Percentiles rank a stretch among this genome's conserved stretches.
These are phyloP conservation scores for Emmonsiellopsis sp. DNA, from an alignment of 2,329 filamentous ascomycete species.

Conservation along the genomic window DNA sequence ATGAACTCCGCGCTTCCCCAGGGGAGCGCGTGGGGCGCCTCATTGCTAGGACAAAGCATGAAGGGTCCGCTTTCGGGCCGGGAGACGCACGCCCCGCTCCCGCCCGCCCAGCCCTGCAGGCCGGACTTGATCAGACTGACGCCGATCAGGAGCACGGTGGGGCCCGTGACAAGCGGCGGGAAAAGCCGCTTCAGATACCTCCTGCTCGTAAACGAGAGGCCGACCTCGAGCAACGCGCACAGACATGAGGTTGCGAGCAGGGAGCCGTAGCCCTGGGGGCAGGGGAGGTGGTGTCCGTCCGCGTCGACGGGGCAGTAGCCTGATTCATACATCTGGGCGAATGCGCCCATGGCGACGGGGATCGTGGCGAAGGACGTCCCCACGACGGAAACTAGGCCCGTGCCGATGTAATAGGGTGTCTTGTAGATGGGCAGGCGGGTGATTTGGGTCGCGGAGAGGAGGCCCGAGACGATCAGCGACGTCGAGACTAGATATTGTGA, in stretches of 20 bases:
- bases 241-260: conserved; percentile 48
- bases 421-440: conserved; percentile 54
- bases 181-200: conserved; percentile 53
- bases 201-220: conserved; percentile 56
- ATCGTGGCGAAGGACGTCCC: conserved; percentile 61
- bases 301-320: conserved; percentile 53
- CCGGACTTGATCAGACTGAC: conserved; percentile 54
- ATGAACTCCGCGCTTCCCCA: conserved; percentile 58
- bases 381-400: conserved; percentile 58
- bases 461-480: conserved; percentile 57
- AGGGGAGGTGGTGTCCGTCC: conserved; percentile 51
- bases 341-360: conserved; percentile 54
- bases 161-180: conserved; percentile 60
- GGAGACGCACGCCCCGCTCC: conserved; percentile 40
- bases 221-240: conserved; percentile 50
- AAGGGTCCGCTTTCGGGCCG: conserved; percentile 39
- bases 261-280: conserved; percentile 58
- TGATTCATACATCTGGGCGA: conserved; percentile 54
- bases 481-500: conserved; percentile 61
- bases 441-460: conserved; percentile 58
- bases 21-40: conserved; percentile 51
- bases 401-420: conserved; percentile 56
- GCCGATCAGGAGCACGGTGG: conserved; percentile 59
- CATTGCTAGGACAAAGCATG: conserved; percentile 48
- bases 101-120: conserved; percentile 62